Conservation (phyloP, 768 basidiomycete species). For the Amanita fuliginea region DNA sequence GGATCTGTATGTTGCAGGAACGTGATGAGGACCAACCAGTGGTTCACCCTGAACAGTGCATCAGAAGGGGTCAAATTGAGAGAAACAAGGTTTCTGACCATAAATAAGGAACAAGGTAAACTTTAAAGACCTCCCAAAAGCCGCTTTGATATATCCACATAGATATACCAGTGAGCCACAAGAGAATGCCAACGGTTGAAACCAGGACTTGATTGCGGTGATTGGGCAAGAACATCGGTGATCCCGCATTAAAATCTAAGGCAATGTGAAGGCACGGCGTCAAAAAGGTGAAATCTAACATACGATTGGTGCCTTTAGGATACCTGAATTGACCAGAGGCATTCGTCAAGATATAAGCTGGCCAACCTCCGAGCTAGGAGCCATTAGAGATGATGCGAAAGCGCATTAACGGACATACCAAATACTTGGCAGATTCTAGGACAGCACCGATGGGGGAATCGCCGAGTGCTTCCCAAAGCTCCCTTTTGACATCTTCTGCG, state of each 20-base stretch:
- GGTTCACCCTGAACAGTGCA: constrained; percentile 55
- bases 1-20: constrained; percentile 99
- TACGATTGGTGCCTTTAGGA: constrained; percentile 71
- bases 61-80: background rate
- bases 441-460: constrained; percentile 79
- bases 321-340: constrained; percentile 80
- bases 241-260: constrained; percentile 63
- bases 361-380: constrained; percentile 71
- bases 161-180: constrained; percentile 57
- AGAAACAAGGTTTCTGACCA: constrained; percentile 29
- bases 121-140: constrained; percentile 59
- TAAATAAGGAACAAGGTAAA: constrained; percentile 85
- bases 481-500: constrained; percentile 53
- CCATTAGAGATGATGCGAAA: background rate
- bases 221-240: constrained; percentile 77
- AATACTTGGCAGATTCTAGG: constrained; percentile 39
- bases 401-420: constrained; percentile 25
- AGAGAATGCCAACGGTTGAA: constrained; percentile 72
- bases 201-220: constrained; percentile 68
- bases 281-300: background rate
- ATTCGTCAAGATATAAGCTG: constrained; percentile 70
- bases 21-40: constrained; percentile 94
- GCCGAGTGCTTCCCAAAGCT: constrained; percentile 77
- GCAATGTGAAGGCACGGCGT: background rate
- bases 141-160: constrained; percentile 49